A percentile compares a stretch with the other conserved stretches of the same genome.
These are phyloP conservation scores for rapeseed (Brassica napus) DNA, from an alignment of 345 rosid genomes.

Conservation along the genomic window Da-Ae NC_063447.1:15355001-15355500, in stretches of 20 bases:
- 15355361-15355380: slow-evolving; percentile 86
- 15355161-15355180: slow-evolving; percentile 20
- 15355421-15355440: slow-evolving; percentile 80
- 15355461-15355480: slow-evolving; percentile 60
- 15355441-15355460: slow-evolving; percentile 72
- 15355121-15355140: slow-evolving; percentile 40
- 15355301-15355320: slow-evolving; percentile 37
- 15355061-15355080: background rate
- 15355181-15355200: slow-evolving; percentile 8
- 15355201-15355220: slow-evolving; percentile 5
- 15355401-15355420: slow-evolving; percentile 66
- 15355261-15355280: slow-evolving; percentile 60
- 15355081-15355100: slow-evolving; percentile 16
- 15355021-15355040: slow-evolving; percentile 31
- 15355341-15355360: slow-evolving; percentile 73
- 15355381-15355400: slow-evolving; percentile 81
- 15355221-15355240: slow-evolving; percentile 24
- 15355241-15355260: slow-evolving; percentile 40
- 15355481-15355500: background rate
- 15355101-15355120: slow-evolving; percentile 32
- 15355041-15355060: slow-evolving; percentile 9
- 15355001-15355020: background rate
- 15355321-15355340: slow-evolving; percentile 41
- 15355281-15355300: slow-evolving; percentile 39
- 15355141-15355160: slow-evolving; percentile 30